These are phyloP conservation scores for Sporisorium reilianum DNA, from an alignment of 1,284 basidiomycete genomes.

Conservation along the genomic window DNA sequence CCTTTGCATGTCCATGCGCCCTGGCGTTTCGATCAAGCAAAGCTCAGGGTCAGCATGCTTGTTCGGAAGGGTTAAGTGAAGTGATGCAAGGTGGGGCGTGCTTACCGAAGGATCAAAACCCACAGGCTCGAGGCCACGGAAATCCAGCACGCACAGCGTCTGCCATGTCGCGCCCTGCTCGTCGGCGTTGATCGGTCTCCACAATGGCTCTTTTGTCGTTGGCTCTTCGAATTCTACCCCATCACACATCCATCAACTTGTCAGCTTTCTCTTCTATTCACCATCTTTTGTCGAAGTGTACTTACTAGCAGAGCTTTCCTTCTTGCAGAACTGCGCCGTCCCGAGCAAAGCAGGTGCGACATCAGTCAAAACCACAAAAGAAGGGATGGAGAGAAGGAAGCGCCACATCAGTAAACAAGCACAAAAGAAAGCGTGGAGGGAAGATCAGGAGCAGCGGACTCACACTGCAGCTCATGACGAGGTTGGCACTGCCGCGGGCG, in stretches of 20 bases:
- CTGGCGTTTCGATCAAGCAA: background rate
- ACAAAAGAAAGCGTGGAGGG: too few relatives aligned
- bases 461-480: constrained; percentile 59
- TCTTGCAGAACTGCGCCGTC: constrained; percentile 53
- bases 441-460: too few relatives aligned
- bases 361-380: background rate
- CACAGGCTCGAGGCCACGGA: constrained; percentile 60
- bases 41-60: background rate
- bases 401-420: too few relatives aligned
- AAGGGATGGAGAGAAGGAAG: too few relatives aligned
- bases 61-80: background rate
- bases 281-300: background rate
- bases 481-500: constrained; percentile 55
- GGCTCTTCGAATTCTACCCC: constrained; percentile 60
- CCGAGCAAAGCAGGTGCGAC: background rate
- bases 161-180: constrained; percentile 42
- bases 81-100: background rate
- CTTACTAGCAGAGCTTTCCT: constrained; percentile 34
- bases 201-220: constrained; percentile 57
- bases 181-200: constrained; percentile 37
- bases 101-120: constrained; percentile 31
- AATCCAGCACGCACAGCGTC: constrained; percentile 65
- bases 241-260: background rate
- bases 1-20: constrained; percentile 60
- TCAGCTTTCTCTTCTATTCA: background rate